phyloP scores from a whole-genome alignment of 352 stramenopile species.

The Phytophthora melonis region DNA sequence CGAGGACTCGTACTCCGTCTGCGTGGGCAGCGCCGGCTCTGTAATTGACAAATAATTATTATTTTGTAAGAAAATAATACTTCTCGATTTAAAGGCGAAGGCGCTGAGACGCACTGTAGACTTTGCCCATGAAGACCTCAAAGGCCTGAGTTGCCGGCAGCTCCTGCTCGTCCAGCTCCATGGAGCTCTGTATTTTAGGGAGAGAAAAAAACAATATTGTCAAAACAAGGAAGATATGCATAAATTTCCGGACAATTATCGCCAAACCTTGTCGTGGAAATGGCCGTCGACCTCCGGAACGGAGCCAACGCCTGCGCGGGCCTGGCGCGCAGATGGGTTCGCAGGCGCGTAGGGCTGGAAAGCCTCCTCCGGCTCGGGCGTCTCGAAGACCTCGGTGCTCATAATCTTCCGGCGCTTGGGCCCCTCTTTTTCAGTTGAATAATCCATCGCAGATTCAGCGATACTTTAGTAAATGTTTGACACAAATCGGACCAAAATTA shows the following conservation, averaged over 20 bases:
- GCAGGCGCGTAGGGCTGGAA: conserved; percentile 72
- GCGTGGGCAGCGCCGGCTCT: conserved; percentile 61
- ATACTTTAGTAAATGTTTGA: conserved; percentile 11
- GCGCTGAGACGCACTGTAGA: conserved; percentile 65
- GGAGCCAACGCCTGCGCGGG: conserved; percentile 13
- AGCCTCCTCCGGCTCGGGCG: conserved; percentile 65
- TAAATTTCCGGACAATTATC: background rate
- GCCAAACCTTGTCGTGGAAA: conserved; percentile 66
- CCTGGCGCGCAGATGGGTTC: conserved; percentile 31
- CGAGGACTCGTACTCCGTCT: conserved; percentile 63
- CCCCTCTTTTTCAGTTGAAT: conserved; percentile 46
- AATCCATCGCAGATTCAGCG: conserved; percentile 30
- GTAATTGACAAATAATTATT: conserved; percentile 6
- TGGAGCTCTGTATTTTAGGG: conserved; percentile 44
- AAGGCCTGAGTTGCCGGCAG: conserved; percentile 67
- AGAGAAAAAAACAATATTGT: conserved; percentile 11
- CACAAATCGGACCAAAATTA: conserved; percentile 12
- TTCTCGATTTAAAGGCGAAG: background rate
- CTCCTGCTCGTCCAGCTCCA: conserved; percentile 71
- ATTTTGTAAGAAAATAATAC: background rate
- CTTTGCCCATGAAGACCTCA: conserved; percentile 86
- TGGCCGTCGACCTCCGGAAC: conserved; percentile 51
- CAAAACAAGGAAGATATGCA: conserved; percentile 6
- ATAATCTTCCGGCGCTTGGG: conserved; percentile 63
- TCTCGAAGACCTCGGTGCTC: conserved; percentile 83